Conservation (phyloP, 768 basidiomycete species). For the Boletus insuetus region DNA sequence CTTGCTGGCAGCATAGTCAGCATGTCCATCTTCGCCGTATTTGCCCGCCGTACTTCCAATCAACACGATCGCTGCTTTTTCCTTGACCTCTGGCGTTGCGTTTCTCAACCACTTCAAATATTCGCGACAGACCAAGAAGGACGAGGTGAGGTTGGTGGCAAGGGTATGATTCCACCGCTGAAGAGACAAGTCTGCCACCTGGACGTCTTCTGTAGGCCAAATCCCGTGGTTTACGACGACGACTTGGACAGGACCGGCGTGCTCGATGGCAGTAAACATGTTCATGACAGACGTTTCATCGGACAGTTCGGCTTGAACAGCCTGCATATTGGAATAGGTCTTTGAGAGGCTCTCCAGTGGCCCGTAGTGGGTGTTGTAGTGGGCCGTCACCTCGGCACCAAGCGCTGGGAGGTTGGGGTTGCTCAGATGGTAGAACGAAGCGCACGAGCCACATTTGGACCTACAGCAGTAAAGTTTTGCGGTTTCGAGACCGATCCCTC, state of each 20-base stretch:
- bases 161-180: conserved; percentile 63
- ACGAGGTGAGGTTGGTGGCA: conserved; percentile 59
- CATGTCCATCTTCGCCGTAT: conserved; percentile 66
- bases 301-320: conserved; percentile 57
- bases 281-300: conserved; percentile 50
- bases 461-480: conserved; percentile 54
- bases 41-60: conserved; percentile 74
- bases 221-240: conserved; percentile 62
- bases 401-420: conserved; percentile 43
- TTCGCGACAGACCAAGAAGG: conserved; percentile 65
- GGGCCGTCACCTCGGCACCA: conserved; percentile 68
- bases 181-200: conserved; percentile 56
- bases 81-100: conserved; percentile 41
- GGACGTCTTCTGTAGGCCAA: conserved; percentile 43
- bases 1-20: conserved; percentile 65
- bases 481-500: conserved; percentile 71
- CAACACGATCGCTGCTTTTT: conserved; percentile 58
- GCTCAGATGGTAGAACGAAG: neutral
- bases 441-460: conserved; percentile 3
- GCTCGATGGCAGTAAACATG: conserved; percentile 44
- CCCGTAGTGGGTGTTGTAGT: conserved; percentile 56
- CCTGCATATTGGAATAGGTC: conserved; percentile 33
- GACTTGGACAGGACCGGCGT: conserved; percentile 51
- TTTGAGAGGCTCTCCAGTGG: conserved; percentile 41
- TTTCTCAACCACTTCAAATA: conserved; percentile 48